Conservation (phyloP, 805 yeast species). For the Saccharomycodes ludwigii region DNA sequence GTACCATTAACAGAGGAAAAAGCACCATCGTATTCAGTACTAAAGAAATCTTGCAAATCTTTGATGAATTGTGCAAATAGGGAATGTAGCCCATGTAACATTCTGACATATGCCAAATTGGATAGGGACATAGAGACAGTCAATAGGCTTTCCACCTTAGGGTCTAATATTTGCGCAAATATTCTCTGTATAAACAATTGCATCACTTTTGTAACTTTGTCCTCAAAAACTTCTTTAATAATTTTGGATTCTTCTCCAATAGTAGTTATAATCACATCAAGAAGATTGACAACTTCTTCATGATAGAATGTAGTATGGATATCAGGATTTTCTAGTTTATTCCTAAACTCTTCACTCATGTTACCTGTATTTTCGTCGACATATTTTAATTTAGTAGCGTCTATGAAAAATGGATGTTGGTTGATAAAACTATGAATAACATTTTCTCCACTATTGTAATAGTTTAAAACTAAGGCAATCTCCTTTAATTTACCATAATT, state of each 20-base stretch:
- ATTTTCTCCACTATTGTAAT: conserved; percentile 74
- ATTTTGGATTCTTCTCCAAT: conserved; percentile 63
- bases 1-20: conserved; percentile 16
- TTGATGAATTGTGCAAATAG: conserved; percentile 48
- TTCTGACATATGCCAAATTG: conserved; percentile 62
- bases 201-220: conserved; percentile 51
- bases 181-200: conserved; percentile 61
- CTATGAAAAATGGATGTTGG: conserved; percentile 58
- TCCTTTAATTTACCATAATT: conserved; percentile 64
- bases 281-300: conserved; percentile 35
- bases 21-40: conserved; percentile 8
- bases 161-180: conserved; percentile 58
- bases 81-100: conserved; percentile 54
- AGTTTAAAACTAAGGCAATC: conserved; percentile 59
- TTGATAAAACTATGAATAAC: conserved; percentile 74
- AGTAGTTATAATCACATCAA: conserved; percentile 45
- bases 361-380: conserved; percentile 18
- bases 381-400: conserved; percentile 8
- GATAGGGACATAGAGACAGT: conserved; percentile 52
- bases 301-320: conserved; percentile 37
- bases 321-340: conserved; percentile 45
- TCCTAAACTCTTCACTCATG: conserved; percentile 44
- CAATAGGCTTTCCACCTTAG: conserved; percentile 43
- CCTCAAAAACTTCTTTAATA: conserved; percentile 60
- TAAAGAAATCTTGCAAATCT: conserved; percentile 50